Evolutionary conservation across 2,329 filamentous ascomycete species (phyloP).

Genomic region (Trichoderma semiorbis): DNA sequence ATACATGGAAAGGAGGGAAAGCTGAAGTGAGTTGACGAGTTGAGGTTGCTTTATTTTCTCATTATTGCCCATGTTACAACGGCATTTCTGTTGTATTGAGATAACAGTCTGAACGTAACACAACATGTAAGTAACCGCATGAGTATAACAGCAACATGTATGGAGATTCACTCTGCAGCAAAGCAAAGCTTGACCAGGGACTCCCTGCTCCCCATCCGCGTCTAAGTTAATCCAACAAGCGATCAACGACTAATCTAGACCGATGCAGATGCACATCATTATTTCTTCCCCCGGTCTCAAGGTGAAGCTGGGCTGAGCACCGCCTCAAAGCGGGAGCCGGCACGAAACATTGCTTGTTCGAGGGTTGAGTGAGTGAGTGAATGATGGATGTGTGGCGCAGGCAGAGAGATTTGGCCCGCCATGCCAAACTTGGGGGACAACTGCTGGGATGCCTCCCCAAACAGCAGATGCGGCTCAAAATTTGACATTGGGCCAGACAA

Average conservation of each 20-base stretch:
- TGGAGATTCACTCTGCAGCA: neutral
- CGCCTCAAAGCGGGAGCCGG: conserved; percentile 2
- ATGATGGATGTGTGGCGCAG: neutral
- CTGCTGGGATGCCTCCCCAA: neutral
- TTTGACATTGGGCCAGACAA: neutral
- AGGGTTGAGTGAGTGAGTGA: too few relatives aligned
- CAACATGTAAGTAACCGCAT: neutral
- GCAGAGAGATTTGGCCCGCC: neutral
- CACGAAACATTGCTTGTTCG: neutral
- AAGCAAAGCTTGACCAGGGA: neutral
- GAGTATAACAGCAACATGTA: neutral
- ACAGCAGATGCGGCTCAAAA: conserved; percentile 6
- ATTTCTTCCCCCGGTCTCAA: neutral
- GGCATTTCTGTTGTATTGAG: neutral
- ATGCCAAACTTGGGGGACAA: neutral
- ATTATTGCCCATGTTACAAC: neutral
- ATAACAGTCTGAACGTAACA: neutral
- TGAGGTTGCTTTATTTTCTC: neutral
- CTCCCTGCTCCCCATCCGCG: neutral
- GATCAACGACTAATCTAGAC: neutral
- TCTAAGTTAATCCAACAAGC: neutral
- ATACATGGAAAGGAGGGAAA: neutral
- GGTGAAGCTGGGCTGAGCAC: neutral
- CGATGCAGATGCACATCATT: neutral
- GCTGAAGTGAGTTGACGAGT: neutral